Base-by-base conservation (phyloP, 331 rosid genomes). In the Spiraea crenata region DNA sequence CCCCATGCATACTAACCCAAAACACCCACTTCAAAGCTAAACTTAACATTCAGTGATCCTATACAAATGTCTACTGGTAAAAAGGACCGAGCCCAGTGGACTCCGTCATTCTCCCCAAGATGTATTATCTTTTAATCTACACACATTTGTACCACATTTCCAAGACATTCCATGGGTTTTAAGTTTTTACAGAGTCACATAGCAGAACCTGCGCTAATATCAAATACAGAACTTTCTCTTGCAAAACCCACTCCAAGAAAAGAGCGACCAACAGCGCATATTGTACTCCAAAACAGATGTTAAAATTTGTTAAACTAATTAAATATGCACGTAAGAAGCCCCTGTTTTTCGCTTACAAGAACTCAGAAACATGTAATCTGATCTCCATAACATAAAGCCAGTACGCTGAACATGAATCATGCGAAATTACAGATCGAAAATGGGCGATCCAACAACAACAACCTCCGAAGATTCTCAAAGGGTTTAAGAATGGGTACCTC, bases 401-500 rank as follows among this genome's bases (percentile, higher is more conserved):
- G 37, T 41, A 37, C 51, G 25, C 17, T 44, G 35, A 71, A 70
- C 16, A 5, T 0, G 20, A 35, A 1, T 10, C 17, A 35, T 34
- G 5, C 12, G 17, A 65, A 57, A 15, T 56, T 14, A 20, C 37
- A 46, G 59, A 63, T 4, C 69, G 46, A 42, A 76, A 16, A 37
- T 17, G 11, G 64, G 42, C n/a, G 69, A 69, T 44, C 31, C 57
- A 69, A 74, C 40, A 15, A 0, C 25, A 25, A 25, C 31, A 25
- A 25, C 31, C 31, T 25, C 31, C 31, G 31, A 65, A 20, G 20
- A 61, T 42, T 44, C 31, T 14, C 10, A 44, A 55, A 52, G 77
- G 76, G 54, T 68, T 66, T 62, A 15, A 68, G 63, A 77, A 37
- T 68, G 47, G 13, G 42, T 71, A 92, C 98, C 96, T 90, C 10